These are phyloP conservation scores for Globisporangium paroecandrum DNA, from an alignment of 352 stramenopile genomes.

Conservation along the genomic window DNA sequence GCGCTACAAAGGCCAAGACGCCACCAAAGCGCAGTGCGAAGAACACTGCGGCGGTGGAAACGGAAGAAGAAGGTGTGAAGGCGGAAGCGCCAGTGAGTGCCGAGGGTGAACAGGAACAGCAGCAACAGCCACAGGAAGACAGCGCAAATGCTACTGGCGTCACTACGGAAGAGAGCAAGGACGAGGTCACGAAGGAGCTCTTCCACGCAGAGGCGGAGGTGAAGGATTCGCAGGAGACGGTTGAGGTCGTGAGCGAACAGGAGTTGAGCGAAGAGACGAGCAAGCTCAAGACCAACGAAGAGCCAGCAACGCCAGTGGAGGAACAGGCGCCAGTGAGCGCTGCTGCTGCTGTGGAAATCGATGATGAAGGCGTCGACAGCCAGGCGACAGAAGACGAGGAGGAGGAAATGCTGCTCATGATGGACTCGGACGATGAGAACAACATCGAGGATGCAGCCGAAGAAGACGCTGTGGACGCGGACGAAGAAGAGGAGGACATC, in stretches of 20 bases:
- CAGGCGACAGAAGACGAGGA: conserved; percentile 24
- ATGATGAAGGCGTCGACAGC: conserved; percentile 6
- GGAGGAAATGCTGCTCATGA: conserved; percentile 44
- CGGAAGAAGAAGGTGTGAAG: not conserved
- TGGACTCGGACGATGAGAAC: conserved; percentile 43
- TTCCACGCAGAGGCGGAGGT: not conserved
- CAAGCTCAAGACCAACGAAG: not conserved
- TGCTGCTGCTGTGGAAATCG: conserved; percentile 6
- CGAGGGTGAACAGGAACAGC: not conserved
- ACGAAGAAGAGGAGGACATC: conserved; percentile 38
- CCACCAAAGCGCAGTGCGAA: conserved; percentile 10
- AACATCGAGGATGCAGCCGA: conserved; percentile 24
- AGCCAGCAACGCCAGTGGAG: not conserved
- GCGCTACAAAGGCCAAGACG: conserved; percentile 14
- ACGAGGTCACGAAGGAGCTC: conserved; percentile 8
- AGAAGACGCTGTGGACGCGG: conserved; percentile 23
- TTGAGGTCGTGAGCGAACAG: not conserved
- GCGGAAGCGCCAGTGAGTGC: too few relatives aligned
- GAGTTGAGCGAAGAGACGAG: not conserved
- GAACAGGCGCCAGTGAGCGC: conserved; percentile 1
- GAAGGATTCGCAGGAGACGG: conserved; percentile 7
- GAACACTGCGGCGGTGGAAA: not conserved
- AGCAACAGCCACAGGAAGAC: conserved; percentile 9
- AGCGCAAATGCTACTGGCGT: not conserved
- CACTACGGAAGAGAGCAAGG: conserved; percentile 9